These are phyloP conservation scores for Schwanniomyces sp. DNA, from an alignment of 805 yeast species.

Conservation along the genomic window DNA sequence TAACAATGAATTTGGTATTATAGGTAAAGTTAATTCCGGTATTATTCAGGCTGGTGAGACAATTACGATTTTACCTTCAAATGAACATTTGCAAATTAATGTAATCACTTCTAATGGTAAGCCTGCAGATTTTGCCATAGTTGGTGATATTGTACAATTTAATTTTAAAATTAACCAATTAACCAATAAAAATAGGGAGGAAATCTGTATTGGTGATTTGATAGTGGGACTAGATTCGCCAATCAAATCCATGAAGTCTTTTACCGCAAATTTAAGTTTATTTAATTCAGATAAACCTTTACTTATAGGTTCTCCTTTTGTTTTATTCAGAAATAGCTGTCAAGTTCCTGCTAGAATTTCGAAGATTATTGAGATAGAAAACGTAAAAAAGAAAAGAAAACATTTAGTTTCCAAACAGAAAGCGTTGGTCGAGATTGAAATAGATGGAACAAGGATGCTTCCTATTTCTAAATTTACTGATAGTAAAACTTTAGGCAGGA, in stretches of 20 bases:
- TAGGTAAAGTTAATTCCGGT: constrained; percentile 72
- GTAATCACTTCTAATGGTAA: constrained; percentile 28
- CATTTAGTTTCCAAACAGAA: constrained; percentile 61
- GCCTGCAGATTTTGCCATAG: constrained; percentile 52
- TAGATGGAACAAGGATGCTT: constrained; percentile 45
- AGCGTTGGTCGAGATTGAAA: constrained; percentile 57
- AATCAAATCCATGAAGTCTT: constrained; percentile 24
- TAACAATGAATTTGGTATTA: constrained; percentile 49
- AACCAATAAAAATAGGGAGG: constrained; percentile 51
- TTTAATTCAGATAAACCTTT: constrained; percentile 63
- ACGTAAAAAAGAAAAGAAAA: constrained; percentile 39
- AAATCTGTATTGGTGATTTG: constrained; percentile 63
- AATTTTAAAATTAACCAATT: constrained; percentile 47
- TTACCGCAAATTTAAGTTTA: constrained; percentile 28
- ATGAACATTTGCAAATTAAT: constrained; percentile 44
- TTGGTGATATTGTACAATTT: constrained; percentile 61
- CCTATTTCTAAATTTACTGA: constrained; percentile 53
- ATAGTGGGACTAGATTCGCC: constrained; percentile 24
- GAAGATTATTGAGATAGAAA: constrained; percentile 36
- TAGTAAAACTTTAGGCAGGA: constrained; percentile 57
- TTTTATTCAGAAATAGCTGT: constrained; percentile 73
- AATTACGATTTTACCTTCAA: constrained; percentile 55
- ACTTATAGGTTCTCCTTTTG: constrained; percentile 75
- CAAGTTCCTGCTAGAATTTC: constrained; percentile 68
- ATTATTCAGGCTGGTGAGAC: constrained; percentile 70